Percentiles rank a stretch among this genome's conserved stretches.
Conservation (phyloP, 1,284 basidiomycete genomes). For the Violaceomyces palustris region DNA sequence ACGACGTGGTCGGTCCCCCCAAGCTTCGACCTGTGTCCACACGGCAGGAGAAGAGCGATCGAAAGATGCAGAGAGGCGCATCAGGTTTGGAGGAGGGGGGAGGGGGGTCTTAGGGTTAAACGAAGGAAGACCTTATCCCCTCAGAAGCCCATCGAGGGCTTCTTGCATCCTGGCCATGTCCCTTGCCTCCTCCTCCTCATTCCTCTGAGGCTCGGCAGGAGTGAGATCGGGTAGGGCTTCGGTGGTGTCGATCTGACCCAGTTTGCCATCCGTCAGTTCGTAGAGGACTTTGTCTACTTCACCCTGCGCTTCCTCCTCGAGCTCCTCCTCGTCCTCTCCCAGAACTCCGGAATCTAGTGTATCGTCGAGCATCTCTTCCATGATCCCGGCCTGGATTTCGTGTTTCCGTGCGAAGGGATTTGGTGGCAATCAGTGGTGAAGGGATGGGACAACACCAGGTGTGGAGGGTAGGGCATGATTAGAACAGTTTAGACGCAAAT, state of each 20-base stretch:
- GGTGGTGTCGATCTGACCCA: conserved; percentile 42
- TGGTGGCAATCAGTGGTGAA: background rate
- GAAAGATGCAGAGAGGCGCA: too few relatives aligned
- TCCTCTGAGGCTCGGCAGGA: conserved; percentile 22
- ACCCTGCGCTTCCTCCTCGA: conserved; percentile 93
- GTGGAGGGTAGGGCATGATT: background rate
- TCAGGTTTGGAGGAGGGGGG: too few relatives aligned
- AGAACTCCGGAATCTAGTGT: conserved; percentile 54
- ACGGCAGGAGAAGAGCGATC: too few relatives aligned
- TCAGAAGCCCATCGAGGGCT: conserved; percentile 45
- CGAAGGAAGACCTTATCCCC: conserved; percentile 14
- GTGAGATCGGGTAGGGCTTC: conserved; percentile 35
- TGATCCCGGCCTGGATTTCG: conserved; percentile 52
- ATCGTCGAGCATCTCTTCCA: conserved; percentile 56
- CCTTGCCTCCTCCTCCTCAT: conserved; percentile 27
- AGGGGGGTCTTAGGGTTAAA: conserved; percentile 1
- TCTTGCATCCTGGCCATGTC: conserved; percentile 50
- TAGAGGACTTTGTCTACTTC: conserved; percentile 96
- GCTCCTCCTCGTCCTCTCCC: conserved; percentile 73
- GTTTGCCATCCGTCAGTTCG: conserved; percentile 80
- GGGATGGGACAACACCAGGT: background rate
- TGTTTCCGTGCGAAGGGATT: background rate
- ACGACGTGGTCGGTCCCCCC: too few relatives aligned
- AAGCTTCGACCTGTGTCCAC: too few relatives aligned
- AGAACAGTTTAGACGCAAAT: background rate